Evolutionary conservation across 2,329 filamentous ascomycete genomes (phyloP).

Genomic region (Beauveria varroae): DNA sequence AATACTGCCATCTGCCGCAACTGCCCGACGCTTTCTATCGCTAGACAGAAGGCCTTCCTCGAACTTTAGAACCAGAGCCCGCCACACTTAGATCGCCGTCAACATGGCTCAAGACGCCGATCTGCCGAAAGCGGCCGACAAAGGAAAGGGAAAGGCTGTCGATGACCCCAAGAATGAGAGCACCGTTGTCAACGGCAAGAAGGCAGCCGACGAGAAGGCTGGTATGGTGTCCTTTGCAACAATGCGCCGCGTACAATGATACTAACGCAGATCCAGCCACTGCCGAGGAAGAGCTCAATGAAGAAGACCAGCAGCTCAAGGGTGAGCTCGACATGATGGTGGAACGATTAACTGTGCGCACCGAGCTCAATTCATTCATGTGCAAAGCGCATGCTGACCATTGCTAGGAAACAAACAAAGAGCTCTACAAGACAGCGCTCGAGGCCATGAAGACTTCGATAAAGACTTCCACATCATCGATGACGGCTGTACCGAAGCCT

Average conservation of each 20-base stretch:
- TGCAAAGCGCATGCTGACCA: neutral
- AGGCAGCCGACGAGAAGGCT: slow-evolving; percentile 60
- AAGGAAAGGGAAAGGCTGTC: slow-evolving; percentile 91
- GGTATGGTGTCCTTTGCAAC: slow-evolving; percentile 27
- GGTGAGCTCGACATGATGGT: slow-evolving; percentile 97
- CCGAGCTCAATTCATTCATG: neutral
- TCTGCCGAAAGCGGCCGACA: slow-evolving; percentile 75
- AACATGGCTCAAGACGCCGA: slow-evolving; percentile 93
- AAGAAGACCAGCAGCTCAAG: slow-evolving; percentile 98
- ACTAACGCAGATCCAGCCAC: slow-evolving; percentile 21
- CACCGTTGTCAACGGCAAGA: slow-evolving; percentile 62
- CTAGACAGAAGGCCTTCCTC: neutral
- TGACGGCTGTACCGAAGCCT: slow-evolving; percentile 98
- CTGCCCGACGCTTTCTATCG: neutral
- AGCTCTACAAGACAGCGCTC: slow-evolving; percentile 84
- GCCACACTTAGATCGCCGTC: slow-evolving; percentile 24
- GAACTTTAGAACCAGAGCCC: slow-evolving; percentile 6
- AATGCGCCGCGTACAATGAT: slow-evolving; percentile 8
- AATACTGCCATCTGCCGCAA: neutral
- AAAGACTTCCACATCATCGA: slow-evolving; percentile 98
- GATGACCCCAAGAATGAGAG: slow-evolving; percentile 66
- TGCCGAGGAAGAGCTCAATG: slow-evolving; percentile 78
- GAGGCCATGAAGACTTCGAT: slow-evolving; percentile 98
- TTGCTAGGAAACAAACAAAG: slow-evolving; percentile 69
- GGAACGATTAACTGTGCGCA: slow-evolving; percentile 75